Conservation (phyloP, 495 filamentous ascomycete genomes). For the Penicillium paxilli region DNA sequence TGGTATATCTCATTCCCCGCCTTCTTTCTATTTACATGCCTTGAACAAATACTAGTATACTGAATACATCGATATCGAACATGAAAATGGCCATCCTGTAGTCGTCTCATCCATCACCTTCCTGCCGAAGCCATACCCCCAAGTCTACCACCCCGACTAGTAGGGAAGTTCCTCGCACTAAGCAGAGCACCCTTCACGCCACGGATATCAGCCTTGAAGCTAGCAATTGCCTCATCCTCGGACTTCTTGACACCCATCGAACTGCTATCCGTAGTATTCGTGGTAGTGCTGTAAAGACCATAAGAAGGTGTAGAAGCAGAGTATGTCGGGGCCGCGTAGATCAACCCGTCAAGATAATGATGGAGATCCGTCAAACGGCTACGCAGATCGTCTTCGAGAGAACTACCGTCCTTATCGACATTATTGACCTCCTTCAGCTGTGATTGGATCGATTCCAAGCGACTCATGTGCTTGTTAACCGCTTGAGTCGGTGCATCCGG, state of each 20-base stretch:
- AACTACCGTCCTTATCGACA: constrained; percentile 44
- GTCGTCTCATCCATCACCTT: constrained; percentile 10
- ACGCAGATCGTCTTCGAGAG: constrained; percentile 45
- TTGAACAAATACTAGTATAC: neutral
- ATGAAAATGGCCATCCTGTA: neutral
- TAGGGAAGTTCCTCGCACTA: constrained; percentile 69
- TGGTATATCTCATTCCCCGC: neutral
- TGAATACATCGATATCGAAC: neutral
- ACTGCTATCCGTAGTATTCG: constrained; percentile 25
- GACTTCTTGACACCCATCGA: constrained; percentile 43
- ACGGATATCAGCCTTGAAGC: constrained; percentile 80
- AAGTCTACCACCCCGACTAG: constrained; percentile 37
- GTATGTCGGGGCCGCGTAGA: constrained; percentile 41
- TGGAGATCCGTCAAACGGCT: constrained; percentile 46
- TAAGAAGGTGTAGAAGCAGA: constrained; percentile 30
- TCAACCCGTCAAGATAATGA: constrained; percentile 53
- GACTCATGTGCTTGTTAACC: constrained; percentile 39
- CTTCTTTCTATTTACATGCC: neutral
- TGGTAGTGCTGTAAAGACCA: constrained; percentile 28
- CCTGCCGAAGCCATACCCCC: constrained; percentile 18
- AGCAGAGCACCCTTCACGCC: constrained; percentile 91
- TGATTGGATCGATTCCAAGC: constrained; percentile 48
- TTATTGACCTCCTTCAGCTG: constrained; percentile 55
- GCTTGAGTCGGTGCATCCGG: constrained; percentile 23
- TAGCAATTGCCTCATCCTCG: constrained; percentile 75